A percentile compares a stretch with the other conserved stretches of the same genome.
Conservation (phyloP, 2,329 filamentous ascomycete genomes). For the Epichloe sylvatica region DNA sequence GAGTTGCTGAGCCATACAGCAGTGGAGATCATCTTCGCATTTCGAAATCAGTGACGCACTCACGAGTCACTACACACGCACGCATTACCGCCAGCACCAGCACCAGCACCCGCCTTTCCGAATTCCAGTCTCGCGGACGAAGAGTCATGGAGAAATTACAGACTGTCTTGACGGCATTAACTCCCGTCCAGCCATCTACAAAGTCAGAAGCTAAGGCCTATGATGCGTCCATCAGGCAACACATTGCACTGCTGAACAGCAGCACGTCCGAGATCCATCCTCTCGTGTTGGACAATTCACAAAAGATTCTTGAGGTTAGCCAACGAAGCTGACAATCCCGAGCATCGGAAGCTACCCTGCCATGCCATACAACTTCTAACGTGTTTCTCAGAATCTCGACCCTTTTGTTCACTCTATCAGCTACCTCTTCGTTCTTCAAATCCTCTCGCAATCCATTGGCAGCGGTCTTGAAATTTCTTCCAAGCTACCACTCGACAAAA, state of each 20-base stretch:
- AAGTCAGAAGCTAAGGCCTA: conserved; percentile 1
- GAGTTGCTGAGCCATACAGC: not conserved
- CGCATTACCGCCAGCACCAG: not conserved
- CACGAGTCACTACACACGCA: not conserved
- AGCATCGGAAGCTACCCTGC: not conserved
- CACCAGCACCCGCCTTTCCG: not conserved
- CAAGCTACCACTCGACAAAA: conserved; percentile 24
- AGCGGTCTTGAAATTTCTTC: conserved; percentile 18
- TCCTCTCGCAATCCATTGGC: conserved; percentile 16
- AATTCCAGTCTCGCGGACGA: not conserved
- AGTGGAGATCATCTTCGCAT: not conserved
- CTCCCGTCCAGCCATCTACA: not conserved
- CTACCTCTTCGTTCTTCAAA: conserved; percentile 34
- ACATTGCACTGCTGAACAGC: conserved; percentile 1
- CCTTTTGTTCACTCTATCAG: conserved; percentile 37
- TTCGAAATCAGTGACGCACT: not conserved
- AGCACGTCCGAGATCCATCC: not conserved
- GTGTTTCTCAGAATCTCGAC: conserved; percentile 28
- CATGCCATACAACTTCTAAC: not conserved
- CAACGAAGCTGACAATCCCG: not conserved
- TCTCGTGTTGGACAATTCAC: conserved; percentile 21
- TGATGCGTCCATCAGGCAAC: conserved; percentile 3
- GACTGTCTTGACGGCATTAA: conserved; percentile 1
- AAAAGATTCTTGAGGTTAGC: conserved; percentile 28
- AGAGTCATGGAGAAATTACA: conserved; percentile 1